These are phyloP conservation scores for Diaporthe sp. DNA, from an alignment of 2,329 filamentous ascomycete genomes.

Conservation along the genomic window DNA sequence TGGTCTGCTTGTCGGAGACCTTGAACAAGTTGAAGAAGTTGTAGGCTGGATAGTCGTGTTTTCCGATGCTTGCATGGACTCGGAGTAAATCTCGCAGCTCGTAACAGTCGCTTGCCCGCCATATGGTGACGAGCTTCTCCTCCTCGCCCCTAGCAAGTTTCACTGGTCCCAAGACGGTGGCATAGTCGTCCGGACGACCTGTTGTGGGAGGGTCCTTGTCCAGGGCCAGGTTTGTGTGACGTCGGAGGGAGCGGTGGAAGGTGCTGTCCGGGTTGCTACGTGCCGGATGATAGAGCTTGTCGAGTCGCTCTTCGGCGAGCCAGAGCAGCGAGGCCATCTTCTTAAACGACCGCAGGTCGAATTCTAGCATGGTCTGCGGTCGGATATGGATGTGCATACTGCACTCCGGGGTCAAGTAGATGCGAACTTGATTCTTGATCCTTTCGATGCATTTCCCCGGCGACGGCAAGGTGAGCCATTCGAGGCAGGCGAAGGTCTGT, in stretches of 20 bases:
- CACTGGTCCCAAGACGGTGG: not conserved
- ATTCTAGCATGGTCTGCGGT: not conserved
- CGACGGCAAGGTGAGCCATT: not conserved
- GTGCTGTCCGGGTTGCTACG: not conserved
- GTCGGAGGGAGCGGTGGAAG: not conserved
- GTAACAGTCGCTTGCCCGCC: not conserved
- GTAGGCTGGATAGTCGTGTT: not conserved
- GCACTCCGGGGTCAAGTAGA: not conserved
- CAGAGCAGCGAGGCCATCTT: not conserved
- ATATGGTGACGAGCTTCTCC: not conserved
- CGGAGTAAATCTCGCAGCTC: not conserved
- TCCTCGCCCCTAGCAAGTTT: not conserved
- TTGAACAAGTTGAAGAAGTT: slow-evolving; percentile 10
- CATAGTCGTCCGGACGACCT: no score
- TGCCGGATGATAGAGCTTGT: slow-evolving; percentile 3
- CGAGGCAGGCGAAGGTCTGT: not conserved
- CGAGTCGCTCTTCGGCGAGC: not conserved
- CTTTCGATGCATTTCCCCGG: not conserved
- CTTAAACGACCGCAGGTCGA: not conserved
- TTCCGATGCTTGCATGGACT: not conserved
- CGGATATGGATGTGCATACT: not conserved
- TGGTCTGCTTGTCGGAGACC: not conserved
- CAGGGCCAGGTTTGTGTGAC: not conserved
- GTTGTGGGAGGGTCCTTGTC: no score
- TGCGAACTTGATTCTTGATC: not conserved